These are phyloP conservation scores for Circinella minor DNA, from an alignment of 371 early-diverging fungal species.

Conservation along the genomic window DNA sequence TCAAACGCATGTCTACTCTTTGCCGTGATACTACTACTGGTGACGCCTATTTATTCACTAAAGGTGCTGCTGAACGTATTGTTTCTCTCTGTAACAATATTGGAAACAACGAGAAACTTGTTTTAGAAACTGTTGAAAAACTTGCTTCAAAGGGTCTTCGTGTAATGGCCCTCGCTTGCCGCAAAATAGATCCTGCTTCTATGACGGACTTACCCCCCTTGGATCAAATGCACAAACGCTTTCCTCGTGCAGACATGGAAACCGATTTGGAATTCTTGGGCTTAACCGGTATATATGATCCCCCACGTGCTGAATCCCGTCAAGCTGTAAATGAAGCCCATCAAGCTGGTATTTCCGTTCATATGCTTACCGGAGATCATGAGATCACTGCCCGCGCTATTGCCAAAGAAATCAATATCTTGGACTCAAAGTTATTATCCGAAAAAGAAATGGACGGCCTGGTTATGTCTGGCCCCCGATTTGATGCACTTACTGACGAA, in stretches of 20 bases:
- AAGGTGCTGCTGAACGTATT: conserved; percentile 69
- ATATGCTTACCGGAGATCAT: conserved; percentile 96
- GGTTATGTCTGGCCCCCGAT: conserved; percentile 81
- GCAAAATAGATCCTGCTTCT: conserved; percentile 21
- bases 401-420: conserved; percentile 85
- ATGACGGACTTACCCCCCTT: conserved; percentile 39
- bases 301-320: conserved; percentile 76
- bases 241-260: conserved; percentile 62
- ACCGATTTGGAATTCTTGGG: conserved; percentile 78
- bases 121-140: conserved; percentile 26
- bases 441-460: conserved; percentile 53
- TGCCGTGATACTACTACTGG: conserved; percentile 36
- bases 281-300: conserved; percentile 89
- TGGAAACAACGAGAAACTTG: conserved; percentile 19
- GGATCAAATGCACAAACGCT: conserved; percentile 36
- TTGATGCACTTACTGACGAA: conserved; percentile 82
- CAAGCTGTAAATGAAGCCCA: conserved; percentile 83
- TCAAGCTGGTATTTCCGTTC: conserved; percentile 89
- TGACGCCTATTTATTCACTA: conserved; percentile 57
- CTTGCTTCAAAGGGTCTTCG: conserved; percentile 45
- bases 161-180: conserved; percentile 66
- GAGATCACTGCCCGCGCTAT: conserved; percentile 88
- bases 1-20: conserved; percentile 77
- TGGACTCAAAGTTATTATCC: conserved; percentile 50
- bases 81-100: conserved; percentile 27